Evolutionary conservation across 371 early-diverging fungal species (phyloP), one percentile per base, ranked within the genome.

Genomic region (Syncephalastrum sp.): DNA sequence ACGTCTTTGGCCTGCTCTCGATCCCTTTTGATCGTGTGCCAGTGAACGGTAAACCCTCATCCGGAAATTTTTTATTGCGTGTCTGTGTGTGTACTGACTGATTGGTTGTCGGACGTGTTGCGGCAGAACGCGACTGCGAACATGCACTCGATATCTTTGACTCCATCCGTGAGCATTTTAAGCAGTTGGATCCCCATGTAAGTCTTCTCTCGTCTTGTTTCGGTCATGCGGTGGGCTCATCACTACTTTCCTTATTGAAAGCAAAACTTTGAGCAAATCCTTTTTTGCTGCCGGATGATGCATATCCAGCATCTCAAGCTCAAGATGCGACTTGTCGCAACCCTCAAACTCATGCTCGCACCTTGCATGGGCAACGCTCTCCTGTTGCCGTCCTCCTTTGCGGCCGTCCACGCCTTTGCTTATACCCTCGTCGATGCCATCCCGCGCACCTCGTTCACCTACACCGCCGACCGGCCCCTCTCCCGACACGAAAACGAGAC

Each of bases 71-170:
- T 33, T 33, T 33, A 29, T 6, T 29, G 29, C 29, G 29, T 7
- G 29, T 7, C 6, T 29, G 29, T 29, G 29, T 29, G 29, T 4
- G 7, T 29, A 29, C 4, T 33, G 12, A 10, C 8, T 33, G 5
- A 8, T 3, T 5, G 1, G 12, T 33, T 6, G 8, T 33, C 38
- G 8, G 5, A 12, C 12, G 6, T 12, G 10, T 33, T 33, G 38
- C 21, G 38, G 16, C 21, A 42, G 50, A 57, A 42, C 25, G 64
- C 38, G 77, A 78, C 27, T 76, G 79, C 48, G 53, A 64, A 24
- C 71, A 77, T 61, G 68, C 82, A 3, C 48, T 81, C 7, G 79
- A 78, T 53, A 60, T 73, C 4, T 77, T 79, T 59, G 82, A 78
- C 15, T 75, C 75, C 29, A 77, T 81, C 17, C 62, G 63, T 16